Evolutionary conservation across 169 alveolate species (phyloP), one percentile per base, ranked within the genome.

Genomic region (Plasmodium vivax): DNA sequence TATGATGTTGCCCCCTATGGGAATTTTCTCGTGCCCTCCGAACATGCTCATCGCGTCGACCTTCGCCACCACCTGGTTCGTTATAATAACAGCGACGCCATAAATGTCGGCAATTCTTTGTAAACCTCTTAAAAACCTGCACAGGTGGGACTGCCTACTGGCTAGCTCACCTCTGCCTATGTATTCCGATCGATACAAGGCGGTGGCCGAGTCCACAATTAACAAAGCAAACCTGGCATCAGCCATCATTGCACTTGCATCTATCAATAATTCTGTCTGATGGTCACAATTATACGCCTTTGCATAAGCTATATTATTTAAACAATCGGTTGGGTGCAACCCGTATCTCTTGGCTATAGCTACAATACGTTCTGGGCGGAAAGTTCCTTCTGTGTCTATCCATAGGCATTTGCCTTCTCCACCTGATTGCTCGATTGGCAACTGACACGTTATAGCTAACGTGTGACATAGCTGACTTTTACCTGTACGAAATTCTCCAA

Each of bases 321-420:
- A 98, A 74, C 99, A 99, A 95, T 98, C 98, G 72, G 98, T 95
- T 51, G 99, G 98, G 83, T 99, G 99, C 74, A 99, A 96, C 30
- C 99, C 99, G 94, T 98, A 99, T 90, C 99, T 97, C 88, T 98
- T 98, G 36, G 99, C 99, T 27, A 99, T 99, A 32, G 98, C 97
- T 36, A 96, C 98, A 54, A 99, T 97, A 93, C 99, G 98, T 93
- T 99, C 99, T 1, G 99, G 99, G 38, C 99, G 97, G 95, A 99
- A 99, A 30, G 99, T 99, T 62, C 99, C 99, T 96, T 99, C 99
- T n/a, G 99, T 99, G 97, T 99, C 99, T 16, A 99, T 98, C 98
- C 99, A 99, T 94, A 99, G 97, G 43, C 99, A 99, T 96, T 99
- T 99, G 45, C 99, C 99, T 58, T 99, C 99, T 3, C 99, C 99